Evolutionary conservation across 129 eudicot genomes (phyloP).

Genomic region (Flaveria brownii): DNA sequence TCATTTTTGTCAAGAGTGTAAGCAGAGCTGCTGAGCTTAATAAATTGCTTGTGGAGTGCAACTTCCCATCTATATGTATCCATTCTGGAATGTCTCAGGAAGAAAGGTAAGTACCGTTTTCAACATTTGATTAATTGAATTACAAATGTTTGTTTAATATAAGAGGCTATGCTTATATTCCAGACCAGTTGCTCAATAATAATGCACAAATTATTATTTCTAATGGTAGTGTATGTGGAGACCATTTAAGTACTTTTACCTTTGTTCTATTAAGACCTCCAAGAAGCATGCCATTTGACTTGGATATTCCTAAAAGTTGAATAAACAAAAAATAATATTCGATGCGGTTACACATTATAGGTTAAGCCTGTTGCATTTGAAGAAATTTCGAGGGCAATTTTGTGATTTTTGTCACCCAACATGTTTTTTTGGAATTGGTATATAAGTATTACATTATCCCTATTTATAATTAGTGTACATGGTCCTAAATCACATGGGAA

Average conservation of each 20-base stretch:
- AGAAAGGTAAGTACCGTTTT: constrained; percentile 57
- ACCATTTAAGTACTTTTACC: background rate
- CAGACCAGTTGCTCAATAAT: background rate
- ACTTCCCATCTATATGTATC: constrained; percentile 89
- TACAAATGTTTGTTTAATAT: background rate
- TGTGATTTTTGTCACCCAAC: background rate
- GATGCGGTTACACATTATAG: background rate
- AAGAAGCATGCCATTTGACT: background rate
- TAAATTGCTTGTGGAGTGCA: constrained; percentile 84
- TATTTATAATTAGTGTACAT: background rate
- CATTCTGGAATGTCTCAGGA: constrained; percentile 98
- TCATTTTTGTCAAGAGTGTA: constrained; percentile 91
- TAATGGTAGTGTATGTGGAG: too few relatives aligned
- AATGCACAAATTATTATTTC: too few relatives aligned
- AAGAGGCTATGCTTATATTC: background rate
- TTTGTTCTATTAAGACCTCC: background rate
- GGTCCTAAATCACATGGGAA: background rate
- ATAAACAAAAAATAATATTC: background rate
- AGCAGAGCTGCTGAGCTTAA: constrained; percentile 91
- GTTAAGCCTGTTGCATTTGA: background rate
- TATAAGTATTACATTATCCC: background rate
- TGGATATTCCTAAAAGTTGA: background rate
- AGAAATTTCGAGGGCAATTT: background rate
- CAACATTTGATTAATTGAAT: background rate
- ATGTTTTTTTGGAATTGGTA: background rate